A percentile compares a stretch with the other conserved stretches of the same genome.
Conservation (phyloP, 1,284 basidiomycete species). For the Sphaerobolus stellatus region DNA sequence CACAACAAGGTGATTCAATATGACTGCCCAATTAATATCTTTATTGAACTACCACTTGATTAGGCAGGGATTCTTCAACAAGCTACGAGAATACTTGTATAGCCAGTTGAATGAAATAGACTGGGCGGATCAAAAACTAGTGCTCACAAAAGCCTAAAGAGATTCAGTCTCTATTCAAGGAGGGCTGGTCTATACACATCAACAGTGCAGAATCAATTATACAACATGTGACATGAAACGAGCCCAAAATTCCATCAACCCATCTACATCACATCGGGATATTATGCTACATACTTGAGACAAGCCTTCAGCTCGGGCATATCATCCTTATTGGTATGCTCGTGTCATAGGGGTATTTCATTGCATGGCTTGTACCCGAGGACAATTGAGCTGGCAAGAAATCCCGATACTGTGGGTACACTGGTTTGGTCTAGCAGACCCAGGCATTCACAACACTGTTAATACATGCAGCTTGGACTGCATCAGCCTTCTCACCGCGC, state of each 20-base stretch:
- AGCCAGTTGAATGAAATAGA: too few species aligned
- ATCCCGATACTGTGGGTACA: conserved; percentile 18
- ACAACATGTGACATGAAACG: conserved; percentile 44
- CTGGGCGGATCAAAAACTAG: too few species aligned
- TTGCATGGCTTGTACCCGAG: conserved; percentile 2
- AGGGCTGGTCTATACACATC: too few species aligned
- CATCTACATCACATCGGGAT: conserved; percentile 18
- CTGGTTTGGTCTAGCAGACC: conserved; percentile 14
- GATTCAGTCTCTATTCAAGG: too few species aligned
- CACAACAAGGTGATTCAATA: too few species aligned
- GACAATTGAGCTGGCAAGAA: background rate
- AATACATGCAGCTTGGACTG: conserved; percentile 2
- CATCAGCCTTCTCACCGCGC: conserved; percentile 10
- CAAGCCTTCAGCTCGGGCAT: conserved; percentile 12
- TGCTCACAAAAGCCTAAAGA: too few species aligned
- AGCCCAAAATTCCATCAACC: conserved; percentile 31
- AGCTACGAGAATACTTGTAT: too few species aligned
- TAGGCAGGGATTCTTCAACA: too few species aligned
- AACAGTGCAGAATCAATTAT: too few species aligned
- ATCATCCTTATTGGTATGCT: conserved; percentile 37
- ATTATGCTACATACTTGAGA: conserved; percentile 24
- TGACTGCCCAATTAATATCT: too few species aligned
- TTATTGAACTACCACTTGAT: too few species aligned
- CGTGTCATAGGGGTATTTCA: conserved; percentile 36
- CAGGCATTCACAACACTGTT: background rate